Conservation (phyloP, 2,329 filamentous ascomycete genomes). For the Pseudonectria foliicola region DNA sequence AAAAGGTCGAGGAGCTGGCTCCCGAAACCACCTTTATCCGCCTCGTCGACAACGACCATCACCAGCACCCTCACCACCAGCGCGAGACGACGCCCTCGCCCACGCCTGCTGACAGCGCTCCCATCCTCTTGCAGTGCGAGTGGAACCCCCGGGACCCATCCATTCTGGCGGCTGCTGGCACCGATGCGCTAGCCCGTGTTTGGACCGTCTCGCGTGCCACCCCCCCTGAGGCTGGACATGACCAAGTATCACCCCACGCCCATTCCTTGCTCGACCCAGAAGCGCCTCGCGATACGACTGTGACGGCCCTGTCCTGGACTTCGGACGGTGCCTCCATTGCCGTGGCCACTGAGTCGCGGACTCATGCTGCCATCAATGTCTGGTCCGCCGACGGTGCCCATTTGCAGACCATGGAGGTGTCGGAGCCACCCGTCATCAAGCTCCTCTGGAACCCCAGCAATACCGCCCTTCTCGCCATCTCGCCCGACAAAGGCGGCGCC, state of each 20-base stretch:
- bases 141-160: conserved; percentile 60
- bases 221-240: conserved; percentile 32
- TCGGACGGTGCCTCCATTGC: conserved; percentile 49
- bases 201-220: conserved; percentile 55
- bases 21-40: conserved; percentile 55
- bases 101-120: conserved; percentile 43
- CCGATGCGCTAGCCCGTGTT: conserved; percentile 62
- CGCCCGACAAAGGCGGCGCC: conserved; percentile 46
- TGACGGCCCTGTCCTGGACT: conserved; percentile 56
- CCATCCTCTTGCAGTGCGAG: conserved; percentile 61
- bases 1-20: conserved; percentile 55
- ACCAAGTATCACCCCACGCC: conserved; percentile 34
- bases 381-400: conserved; percentile 48
- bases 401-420: conserved; percentile 46
- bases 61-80: conserved; percentile 28
- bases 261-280: conserved; percentile 45
- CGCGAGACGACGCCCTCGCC: conserved; percentile 30
- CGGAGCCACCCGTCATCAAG: conserved; percentile 56
- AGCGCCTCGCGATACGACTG: conserved; percentile 42
- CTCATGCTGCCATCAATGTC: conserved; percentile 46
- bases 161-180: conserved; percentile 60
- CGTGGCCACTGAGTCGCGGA: conserved; percentile 49
- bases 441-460: conserved; percentile 53
- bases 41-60: conserved; percentile 37
- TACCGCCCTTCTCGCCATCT: conserved; percentile 49